phyloP scores from a whole-genome alignment of 2,329 filamentous ascomycete genomes.

The Aspergillus tubingensis region DNA sequence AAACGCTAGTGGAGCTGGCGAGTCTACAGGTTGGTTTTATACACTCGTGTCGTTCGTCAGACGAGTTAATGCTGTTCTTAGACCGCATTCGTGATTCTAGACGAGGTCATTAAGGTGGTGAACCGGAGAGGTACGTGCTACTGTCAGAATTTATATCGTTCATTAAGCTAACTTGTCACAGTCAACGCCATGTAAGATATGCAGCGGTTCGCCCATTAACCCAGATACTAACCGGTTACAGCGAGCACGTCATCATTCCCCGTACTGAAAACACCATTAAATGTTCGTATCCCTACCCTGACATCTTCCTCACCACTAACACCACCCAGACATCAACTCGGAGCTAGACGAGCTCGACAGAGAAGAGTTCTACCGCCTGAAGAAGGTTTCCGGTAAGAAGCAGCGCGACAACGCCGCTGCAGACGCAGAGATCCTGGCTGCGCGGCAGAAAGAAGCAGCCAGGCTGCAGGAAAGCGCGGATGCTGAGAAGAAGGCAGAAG shows the following conservation, averaged over 20 bases:
- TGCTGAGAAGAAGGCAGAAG: conserved; percentile 13
- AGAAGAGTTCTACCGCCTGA: conserved; percentile 96
- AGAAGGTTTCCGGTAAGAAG: conserved; percentile 89
- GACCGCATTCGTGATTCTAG: conserved; percentile 96
- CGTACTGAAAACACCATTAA: conserved; percentile 99
- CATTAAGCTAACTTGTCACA: conserved; percentile 40
- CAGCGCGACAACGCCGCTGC: conserved; percentile 71
- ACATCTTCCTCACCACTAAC: conserved; percentile 12
- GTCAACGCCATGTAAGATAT: conserved; percentile 86
- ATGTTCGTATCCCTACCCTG: conserved; percentile 55
- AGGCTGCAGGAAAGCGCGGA: conserved; percentile 60
- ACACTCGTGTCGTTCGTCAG: background rate
- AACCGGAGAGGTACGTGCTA: conserved; percentile 76
- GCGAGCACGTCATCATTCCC: conserved; percentile 78
- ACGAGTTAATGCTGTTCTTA: conserved; percentile 34
- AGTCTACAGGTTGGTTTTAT: conserved; percentile 68
- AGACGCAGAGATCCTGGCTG: conserved; percentile 72
- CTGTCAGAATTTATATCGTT: background rate
- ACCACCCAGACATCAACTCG: conserved; percentile 79
- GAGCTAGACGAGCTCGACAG: conserved; percentile 96
- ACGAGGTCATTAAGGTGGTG: conserved; percentile 99
- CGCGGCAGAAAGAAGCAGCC: conserved; percentile 32
- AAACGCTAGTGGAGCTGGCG: conserved; percentile 91
- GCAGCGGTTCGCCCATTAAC: background rate
- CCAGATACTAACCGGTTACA: conserved; percentile 25